Evolutionary conservation across 192 early-diverging fungal genomes (phyloP).

Genomic region (Diversispora eburnea): DNA sequence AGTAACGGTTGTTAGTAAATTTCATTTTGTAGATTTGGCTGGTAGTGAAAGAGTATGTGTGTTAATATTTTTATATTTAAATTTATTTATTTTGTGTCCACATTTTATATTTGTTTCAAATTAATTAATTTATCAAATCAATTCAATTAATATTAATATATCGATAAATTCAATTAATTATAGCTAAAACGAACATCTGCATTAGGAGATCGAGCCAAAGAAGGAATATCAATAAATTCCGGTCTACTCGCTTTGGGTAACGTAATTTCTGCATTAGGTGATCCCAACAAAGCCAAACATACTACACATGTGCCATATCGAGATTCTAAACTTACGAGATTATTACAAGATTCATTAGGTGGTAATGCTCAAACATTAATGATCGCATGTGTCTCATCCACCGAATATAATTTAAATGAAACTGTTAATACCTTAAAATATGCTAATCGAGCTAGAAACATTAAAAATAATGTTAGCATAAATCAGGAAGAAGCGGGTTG

Average conservation of each 20-base stretch:
- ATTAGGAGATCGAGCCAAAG: conserved; percentile 86
- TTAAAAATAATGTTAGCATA: conserved; percentile 83
- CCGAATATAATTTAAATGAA: conserved; percentile 81
- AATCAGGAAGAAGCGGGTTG: conserved; percentile 69
- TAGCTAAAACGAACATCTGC: conserved; percentile 88
- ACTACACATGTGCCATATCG: conserved; percentile 88
- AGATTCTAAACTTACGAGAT: conserved; percentile 94
- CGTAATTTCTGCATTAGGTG: conserved; percentile 95
- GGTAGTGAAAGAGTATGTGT: conserved; percentile 78
- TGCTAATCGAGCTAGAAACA: conserved; percentile 93
- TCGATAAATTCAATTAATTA: background rate
- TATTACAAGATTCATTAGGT: conserved; percentile 95
- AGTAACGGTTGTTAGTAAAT: conserved; percentile 76
- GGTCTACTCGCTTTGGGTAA: conserved; percentile 95
- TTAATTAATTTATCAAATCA: background rate
- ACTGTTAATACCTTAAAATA: conserved; percentile 96
- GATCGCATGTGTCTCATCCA: conserved; percentile 90
- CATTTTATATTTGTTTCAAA: background rate
- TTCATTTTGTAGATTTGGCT: conserved; percentile 99
- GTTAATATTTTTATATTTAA: background rate
- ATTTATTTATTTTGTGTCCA: background rate
- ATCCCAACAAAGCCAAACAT: conserved; percentile 54
- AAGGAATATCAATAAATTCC: conserved; percentile 96
- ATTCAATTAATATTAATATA: no score
- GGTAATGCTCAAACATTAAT: conserved; percentile 93